Evolutionary conservation across 2,329 filamentous ascomycete species (phyloP).

Genomic region (Xylariaceae sp.): DNA sequence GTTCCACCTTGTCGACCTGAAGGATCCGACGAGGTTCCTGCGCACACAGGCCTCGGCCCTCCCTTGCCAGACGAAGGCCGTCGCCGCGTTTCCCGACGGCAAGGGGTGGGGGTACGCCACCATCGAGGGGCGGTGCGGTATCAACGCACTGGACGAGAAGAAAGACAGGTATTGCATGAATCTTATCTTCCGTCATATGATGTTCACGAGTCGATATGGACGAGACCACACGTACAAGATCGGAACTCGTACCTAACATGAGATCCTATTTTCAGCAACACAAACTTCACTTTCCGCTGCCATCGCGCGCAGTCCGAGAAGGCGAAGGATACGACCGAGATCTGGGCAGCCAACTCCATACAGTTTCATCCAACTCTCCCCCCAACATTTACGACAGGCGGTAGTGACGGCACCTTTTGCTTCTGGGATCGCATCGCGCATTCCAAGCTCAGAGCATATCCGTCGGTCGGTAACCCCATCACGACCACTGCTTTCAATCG

Average conservation of each 20-base stretch:
- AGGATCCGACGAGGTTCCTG: slow-evolving; percentile 15
- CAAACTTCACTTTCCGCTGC: slow-evolving; percentile 28
- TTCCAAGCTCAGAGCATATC: slow-evolving; percentile 49
- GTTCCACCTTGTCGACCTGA: slow-evolving; percentile 30
- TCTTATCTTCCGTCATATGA: neutral
- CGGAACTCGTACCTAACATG: neutral
- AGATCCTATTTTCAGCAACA: neutral
- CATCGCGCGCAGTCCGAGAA: slow-evolving; percentile 21
- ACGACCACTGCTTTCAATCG: slow-evolving; percentile 58
- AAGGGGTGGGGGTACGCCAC: slow-evolving; percentile 23
- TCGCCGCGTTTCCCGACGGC: slow-evolving; percentile 24
- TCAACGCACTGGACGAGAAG: slow-evolving; percentile 16
- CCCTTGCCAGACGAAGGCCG: slow-evolving; percentile 23
- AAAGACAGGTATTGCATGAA: slow-evolving; percentile 15
- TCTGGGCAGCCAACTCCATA: slow-evolving; percentile 31
- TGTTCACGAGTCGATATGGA: neutral
- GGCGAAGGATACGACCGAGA: slow-evolving; percentile 15
- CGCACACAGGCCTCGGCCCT: slow-evolving; percentile 19
- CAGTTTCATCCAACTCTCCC: slow-evolving; percentile 23
- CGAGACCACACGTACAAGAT: neutral
- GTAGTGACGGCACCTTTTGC: slow-evolving; percentile 33
- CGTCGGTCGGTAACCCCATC: slow-evolving; percentile 43
- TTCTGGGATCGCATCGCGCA: slow-evolving; percentile 55
- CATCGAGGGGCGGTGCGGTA: slow-evolving; percentile 27
- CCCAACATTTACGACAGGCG: slow-evolving; percentile 26